A percentile compares a stretch with the other conserved stretches of the same genome.
These are phyloP conservation scores for Penicillium simplicissimum DNA, from an alignment of 495 filamentous ascomycete species.

Conservation along the genomic window DNA sequence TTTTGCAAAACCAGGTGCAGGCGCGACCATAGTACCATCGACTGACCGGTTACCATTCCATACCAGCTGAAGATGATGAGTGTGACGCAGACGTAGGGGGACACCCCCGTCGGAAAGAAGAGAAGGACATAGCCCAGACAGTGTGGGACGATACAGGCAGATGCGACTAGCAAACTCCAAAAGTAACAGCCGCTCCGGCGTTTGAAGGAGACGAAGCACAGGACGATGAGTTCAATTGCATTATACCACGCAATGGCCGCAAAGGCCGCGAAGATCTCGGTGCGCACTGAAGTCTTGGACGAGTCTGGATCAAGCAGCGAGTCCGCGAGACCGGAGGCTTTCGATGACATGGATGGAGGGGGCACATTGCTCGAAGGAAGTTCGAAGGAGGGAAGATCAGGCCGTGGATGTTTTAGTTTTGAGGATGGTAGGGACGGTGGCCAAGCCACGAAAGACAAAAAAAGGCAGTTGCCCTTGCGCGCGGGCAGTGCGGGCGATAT, in stretches of 20 bases:
- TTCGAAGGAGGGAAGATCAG: not conserved
- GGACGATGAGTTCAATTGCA: conserved; percentile 46
- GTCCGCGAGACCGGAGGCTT: conserved; percentile 4
- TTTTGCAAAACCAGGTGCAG: conserved; percentile 48
- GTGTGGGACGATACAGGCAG: conserved; percentile 40
- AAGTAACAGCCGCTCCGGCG: conserved; percentile 50
- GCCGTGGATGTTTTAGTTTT: not conserved
- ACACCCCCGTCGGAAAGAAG: conserved; percentile 39
- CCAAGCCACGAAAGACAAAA: not conserved
- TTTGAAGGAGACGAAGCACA: conserved; percentile 51
- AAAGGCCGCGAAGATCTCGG: conserved; percentile 34
- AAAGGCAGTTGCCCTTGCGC: conserved; percentile 7
- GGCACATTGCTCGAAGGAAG: conserved; percentile 13
- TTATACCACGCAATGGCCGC: conserved; percentile 50
- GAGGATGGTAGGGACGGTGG: conserved; percentile 3
- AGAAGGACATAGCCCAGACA: conserved; percentile 47
- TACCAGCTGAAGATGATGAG: conserved; percentile 48
- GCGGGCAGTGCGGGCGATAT: not conserved
- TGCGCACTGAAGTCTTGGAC: conserved; percentile 9
- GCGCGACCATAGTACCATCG: conserved; percentile 51
- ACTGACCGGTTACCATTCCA: conserved; percentile 50
- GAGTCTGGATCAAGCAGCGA: conserved; percentile 13
- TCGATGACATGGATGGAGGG: conserved; percentile 19
- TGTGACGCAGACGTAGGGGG: conserved; percentile 35
- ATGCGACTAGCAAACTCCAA: conserved; percentile 50